Base-by-base conservation (phyloP, 331 rosid genomes). In the Phaseolus coccineus region DNA sequence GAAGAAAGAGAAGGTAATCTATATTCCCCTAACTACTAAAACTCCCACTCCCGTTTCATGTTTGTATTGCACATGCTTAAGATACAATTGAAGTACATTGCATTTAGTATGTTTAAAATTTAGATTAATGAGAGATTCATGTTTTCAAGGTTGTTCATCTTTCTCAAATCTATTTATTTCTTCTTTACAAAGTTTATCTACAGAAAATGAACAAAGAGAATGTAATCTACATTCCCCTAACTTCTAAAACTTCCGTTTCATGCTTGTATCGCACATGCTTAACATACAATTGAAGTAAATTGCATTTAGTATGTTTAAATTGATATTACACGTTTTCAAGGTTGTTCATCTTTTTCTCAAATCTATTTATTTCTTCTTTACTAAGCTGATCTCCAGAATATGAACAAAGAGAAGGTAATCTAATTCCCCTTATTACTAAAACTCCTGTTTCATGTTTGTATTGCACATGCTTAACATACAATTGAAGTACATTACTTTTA, bases 121-220 rank as follows among this genome's bases (percentile, higher is more conserved):
- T 72, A 46, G 58, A 73, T 44, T 72, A 33, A 40, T 57, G n/a
- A 22, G 73, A 71, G 4, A 64, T 55, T 71, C 44, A 80, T 56
- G 57, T 58, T 74, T 59, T 68, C 24, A 35, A 70, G 53, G 51
- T 55, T 11, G 35, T 25, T 80, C 40, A 44, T 70, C 59, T 58
- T 82, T 40, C 37, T 50, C 14, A 66, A n/a, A 69, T n/a, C 44
- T 50, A 8, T 65, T 24, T 24, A 53, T 71, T 69, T 58, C 74
- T 79, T 79, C 44, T 58, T 51, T 91, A 80, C 82, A 96, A 96
- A 89, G 96, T 92, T 30, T 96, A 93, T 85, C 98, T 93, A 68
- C 98, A 90, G 85, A 96, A 90, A 84, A 80, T 90, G 87, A 96
- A 91, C 90, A 93, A 90, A 90, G 91, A 96, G 85, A 96, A 89